These are phyloP conservation scores for Fusarium setosum DNA, from an alignment of 2,329 filamentous ascomycete species.

Conservation along the genomic window DNA sequence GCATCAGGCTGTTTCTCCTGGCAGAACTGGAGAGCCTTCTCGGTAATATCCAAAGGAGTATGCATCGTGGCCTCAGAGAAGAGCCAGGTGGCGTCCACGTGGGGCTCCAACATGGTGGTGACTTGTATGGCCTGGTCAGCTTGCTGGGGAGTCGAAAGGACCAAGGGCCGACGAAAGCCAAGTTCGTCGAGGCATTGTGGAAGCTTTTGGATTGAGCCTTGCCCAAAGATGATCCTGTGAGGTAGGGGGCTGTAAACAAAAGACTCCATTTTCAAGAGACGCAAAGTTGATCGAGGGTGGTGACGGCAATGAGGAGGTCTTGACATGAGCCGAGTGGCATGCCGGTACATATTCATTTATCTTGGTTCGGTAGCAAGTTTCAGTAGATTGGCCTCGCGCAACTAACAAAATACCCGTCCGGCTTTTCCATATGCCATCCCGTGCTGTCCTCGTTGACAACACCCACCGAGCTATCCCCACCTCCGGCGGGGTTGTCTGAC, in stretches of 20 bases:
- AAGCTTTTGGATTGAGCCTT: not conserved
- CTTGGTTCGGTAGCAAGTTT: not conserved
- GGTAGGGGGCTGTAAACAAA: not conserved
- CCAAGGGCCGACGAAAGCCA: not conserved
- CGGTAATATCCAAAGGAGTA: constrained; percentile 68
- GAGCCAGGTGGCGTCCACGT: not conserved
- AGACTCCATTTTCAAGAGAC: not conserved
- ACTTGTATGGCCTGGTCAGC: not conserved
- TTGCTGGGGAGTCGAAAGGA: not conserved
- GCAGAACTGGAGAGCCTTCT: constrained; percentile 58
- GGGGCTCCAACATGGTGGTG: not conserved
- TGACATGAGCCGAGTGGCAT: not conserved
- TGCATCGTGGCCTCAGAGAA: constrained; percentile 68
- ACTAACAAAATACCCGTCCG: not conserved
- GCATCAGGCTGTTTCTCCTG: constrained; percentile 55
- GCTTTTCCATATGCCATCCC: not conserved
- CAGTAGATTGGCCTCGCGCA: not conserved
- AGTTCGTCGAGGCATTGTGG: not conserved
- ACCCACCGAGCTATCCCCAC: not conserved
- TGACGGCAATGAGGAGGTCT: not conserved
- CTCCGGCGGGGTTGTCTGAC: not conserved
- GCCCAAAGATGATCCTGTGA: not conserved
- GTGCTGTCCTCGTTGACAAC: not conserved
- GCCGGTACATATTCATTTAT: not conserved
- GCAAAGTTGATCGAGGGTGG: not conserved